Percentiles rank a stretch among this genome's conserved stretches.
phyloP scores from a whole-genome alignment of 2,329 filamentous ascomycete genomes.

The Metarhizium sp. region DNA sequence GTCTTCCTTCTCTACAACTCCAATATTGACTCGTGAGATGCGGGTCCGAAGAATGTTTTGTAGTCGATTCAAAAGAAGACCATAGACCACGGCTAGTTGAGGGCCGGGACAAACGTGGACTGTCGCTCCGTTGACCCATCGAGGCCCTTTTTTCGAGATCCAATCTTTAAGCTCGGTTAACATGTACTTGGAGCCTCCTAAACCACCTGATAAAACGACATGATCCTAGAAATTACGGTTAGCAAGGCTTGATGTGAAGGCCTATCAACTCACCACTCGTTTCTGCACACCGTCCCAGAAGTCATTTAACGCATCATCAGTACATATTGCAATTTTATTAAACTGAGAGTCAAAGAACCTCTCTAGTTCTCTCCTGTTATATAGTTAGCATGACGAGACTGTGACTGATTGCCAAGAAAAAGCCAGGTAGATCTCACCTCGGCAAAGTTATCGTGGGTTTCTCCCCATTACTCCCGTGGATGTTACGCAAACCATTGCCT shows the following conservation, averaged over 20 bases:
- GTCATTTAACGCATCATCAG: not conserved
- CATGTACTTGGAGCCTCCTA: too few species aligned
- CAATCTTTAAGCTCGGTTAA: too few species aligned
- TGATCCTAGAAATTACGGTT: not conserved
- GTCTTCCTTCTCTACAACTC: too few species aligned
- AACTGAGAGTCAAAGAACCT: not conserved
- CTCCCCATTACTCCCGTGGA: not conserved
- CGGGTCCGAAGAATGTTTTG: too few species aligned
- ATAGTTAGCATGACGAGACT: not conserved
- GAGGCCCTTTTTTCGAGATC: too few species aligned
- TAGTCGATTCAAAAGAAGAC: too few species aligned
- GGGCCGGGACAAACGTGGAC: too few species aligned
- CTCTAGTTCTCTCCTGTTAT: not conserved
- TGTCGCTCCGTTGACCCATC: too few species aligned
- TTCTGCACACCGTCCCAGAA: not conserved
- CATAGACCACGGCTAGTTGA: too few species aligned
- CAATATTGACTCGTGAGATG: too few species aligned
- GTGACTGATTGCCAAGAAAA: not conserved
- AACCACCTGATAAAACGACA: too few species aligned
- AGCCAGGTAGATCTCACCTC: not conserved
- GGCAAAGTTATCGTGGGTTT: not conserved
- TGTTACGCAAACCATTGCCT: not conserved
- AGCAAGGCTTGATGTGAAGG: not conserved
- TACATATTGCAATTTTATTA: not conserved
- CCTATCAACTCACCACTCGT: not conserved